Conservation (phyloP, 1,284 basidiomycete genomes). For the Anthracocystis walkeri region DNA sequence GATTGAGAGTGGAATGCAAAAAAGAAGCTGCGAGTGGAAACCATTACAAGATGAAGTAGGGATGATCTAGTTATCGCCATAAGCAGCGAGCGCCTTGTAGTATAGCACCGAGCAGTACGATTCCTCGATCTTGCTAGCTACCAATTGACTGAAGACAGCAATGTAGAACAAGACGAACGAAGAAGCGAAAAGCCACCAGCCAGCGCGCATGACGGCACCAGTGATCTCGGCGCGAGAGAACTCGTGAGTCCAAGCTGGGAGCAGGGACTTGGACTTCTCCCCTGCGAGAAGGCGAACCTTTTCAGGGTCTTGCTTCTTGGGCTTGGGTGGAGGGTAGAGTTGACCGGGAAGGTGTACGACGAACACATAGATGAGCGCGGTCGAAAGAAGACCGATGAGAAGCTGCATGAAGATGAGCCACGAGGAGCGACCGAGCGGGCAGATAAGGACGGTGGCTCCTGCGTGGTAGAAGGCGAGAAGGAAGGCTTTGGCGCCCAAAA, state of each 20-base stretch:
- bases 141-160: slow-evolving; percentile 31
- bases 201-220: slow-evolving; percentile 19
- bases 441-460: slow-evolving; percentile 23
- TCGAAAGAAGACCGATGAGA: slow-evolving; percentile 21
- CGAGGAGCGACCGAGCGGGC: slow-evolving; percentile 27
- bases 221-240: slow-evolving; percentile 26
- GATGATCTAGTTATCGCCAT: slow-evolving; percentile 17
- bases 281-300: slow-evolving; percentile 16
- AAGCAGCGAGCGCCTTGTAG: slow-evolving; percentile 22
- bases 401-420: slow-evolving; percentile 38
- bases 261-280: slow-evolving; percentile 11
- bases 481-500: slow-evolving; percentile 14
- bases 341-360: slow-evolving; percentile 23
- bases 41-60: background rate
- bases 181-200: slow-evolving; percentile 32
- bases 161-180: slow-evolving; percentile 39
- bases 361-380: slow-evolving; percentile 21
- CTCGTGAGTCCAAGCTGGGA: slow-evolving; percentile 18
- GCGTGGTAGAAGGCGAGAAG: slow-evolving; percentile 22
- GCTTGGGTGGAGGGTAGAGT: slow-evolving; percentile 29
- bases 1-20: background rate
- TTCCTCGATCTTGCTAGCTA: slow-evolving; percentile 32
- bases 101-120: slow-evolving; percentile 30
- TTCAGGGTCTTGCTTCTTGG: slow-evolving; percentile 24
- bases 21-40: background rate